phyloP scores from a whole-genome alignment of 2,329 filamentous ascomycete species.

The Lasiodiplodia citricola region DNA sequence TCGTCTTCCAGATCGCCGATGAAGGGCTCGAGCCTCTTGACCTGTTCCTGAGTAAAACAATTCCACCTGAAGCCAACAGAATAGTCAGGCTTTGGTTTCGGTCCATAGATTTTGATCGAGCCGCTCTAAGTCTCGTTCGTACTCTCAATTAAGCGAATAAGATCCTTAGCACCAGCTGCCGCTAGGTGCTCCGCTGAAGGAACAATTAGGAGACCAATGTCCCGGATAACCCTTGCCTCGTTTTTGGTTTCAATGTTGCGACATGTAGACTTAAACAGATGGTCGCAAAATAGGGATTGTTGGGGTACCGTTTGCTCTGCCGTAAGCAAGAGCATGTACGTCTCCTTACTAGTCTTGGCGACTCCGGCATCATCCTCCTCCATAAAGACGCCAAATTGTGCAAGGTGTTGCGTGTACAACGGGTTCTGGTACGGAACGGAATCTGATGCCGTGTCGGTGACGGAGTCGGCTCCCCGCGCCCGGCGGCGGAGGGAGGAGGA shows the following conservation, averaged over 20 bases:
- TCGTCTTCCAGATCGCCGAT: conserved; percentile 7
- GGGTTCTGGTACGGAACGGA: conserved; percentile 33
- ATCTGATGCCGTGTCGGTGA: conserved; percentile 15
- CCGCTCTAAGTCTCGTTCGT: conserved; percentile 52
- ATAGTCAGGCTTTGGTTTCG: background rate
- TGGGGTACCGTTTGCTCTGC: conserved; percentile 39
- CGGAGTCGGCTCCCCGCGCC: conserved; percentile 26
- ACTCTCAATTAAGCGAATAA: conserved; percentile 44
- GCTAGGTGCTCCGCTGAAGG: conserved; percentile 22
- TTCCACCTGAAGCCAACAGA: conserved; percentile 6
- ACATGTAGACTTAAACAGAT: conserved; percentile 44
- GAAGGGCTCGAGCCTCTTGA: conserved; percentile 43
- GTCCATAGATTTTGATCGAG: conserved; percentile 39
- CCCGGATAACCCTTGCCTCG: conserved; percentile 16
- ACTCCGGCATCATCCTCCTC: conserved; percentile 40
- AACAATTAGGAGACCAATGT: conserved; percentile 21
- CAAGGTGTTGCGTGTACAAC: conserved; percentile 45
- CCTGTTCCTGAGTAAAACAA: conserved; percentile 50
- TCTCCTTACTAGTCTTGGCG: conserved; percentile 39
- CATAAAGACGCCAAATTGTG: conserved; percentile 50
- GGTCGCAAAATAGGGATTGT: conserved; percentile 46
- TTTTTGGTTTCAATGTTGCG: background rate
- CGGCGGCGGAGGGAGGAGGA: background rate
- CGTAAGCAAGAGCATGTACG: conserved; percentile 41
- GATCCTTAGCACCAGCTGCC: background rate